Percentiles rank a stretch among this genome's conserved stretches.
phyloP scores from a whole-genome alignment of 345 rosid genomes.

The Clarkia xantiana region DNA sequence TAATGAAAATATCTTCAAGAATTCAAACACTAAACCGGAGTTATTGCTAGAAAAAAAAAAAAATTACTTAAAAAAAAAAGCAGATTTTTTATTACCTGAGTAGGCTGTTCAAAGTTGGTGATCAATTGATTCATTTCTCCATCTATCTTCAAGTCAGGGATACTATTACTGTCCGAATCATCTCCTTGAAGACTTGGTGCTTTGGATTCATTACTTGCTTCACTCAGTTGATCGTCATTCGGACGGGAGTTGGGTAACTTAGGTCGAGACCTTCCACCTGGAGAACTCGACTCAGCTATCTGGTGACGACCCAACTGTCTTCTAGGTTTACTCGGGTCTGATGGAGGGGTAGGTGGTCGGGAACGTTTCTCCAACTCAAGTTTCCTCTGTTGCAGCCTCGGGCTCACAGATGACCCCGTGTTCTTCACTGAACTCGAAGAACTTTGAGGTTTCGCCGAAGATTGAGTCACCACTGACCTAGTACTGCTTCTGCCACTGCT shows the following conservation, averaged over 20 bases:
- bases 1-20: constrained; percentile 1
- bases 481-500: constrained; percentile 23
- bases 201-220: constrained; percentile 59
- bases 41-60: constrained; percentile 5
- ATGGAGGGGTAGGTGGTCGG: constrained; percentile 73
- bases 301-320: constrained; percentile 27
- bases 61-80: too few species aligned
- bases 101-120: too few species aligned
- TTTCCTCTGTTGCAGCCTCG: constrained; percentile 69
- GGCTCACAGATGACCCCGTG: constrained; percentile 52
- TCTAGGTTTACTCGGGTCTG: constrained; percentile 50
- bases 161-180: constrained; percentile 35
- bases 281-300: constrained; percentile 34
- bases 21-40: background rate
- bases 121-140: too few species aligned
- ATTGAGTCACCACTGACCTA: constrained; percentile 6
- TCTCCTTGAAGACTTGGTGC: constrained; percentile 44
- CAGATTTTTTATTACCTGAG: constrained; percentile 38
- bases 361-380: constrained; percentile 54
- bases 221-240: constrained; percentile 64
- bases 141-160: constrained; percentile 2
- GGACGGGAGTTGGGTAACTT: constrained; percentile 30
- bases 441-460: constrained; percentile 34
- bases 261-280: constrained; percentile 40
- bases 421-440: constrained; percentile 24